phyloP scores from a whole-genome alignment of 495 filamentous ascomycete species.

The Thozetella sp. region DNA sequence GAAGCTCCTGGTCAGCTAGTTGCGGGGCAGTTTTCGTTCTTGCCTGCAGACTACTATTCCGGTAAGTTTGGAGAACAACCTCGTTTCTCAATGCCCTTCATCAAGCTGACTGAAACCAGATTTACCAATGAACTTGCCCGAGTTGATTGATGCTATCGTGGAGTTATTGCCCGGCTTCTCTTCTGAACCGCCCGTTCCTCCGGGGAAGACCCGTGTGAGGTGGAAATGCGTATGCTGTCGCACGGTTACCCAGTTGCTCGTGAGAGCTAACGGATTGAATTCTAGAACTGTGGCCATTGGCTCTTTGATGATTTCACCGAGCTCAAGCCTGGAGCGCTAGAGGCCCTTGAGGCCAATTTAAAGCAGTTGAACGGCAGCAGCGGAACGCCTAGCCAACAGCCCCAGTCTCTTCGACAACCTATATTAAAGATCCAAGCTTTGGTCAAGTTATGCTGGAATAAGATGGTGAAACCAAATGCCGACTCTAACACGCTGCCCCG shows the following conservation, averaged over 20 bases:
- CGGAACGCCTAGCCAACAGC: neutral
- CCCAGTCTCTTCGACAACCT: neutral
- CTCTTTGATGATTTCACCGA: neutral
- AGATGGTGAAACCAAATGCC: too few relatives aligned
- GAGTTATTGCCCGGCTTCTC: too few relatives aligned
- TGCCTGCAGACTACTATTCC: too few relatives aligned
- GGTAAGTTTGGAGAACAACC: too few relatives aligned
- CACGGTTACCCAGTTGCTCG: neutral
- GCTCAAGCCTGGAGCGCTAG: neutral
- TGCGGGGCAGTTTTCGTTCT: too few relatives aligned
- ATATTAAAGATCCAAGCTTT: neutral
- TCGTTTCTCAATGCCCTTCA: too few relatives aligned
- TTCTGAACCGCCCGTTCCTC: neutral
- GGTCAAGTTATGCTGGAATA: too few relatives aligned
- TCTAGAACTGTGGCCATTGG: neutral
- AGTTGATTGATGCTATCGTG: too few relatives aligned
- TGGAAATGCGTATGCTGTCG: neutral
- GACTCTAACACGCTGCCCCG: too few relatives aligned
- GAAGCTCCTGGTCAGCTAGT: too few relatives aligned
- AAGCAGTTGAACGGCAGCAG: neutral
- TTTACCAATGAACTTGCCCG: too few relatives aligned
- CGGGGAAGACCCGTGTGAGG: neutral
- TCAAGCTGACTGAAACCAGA: too few relatives aligned
- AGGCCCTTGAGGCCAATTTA: neutral
- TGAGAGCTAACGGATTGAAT: neutral